phyloP scores from a whole-genome alignment of 2,329 filamentous ascomycete species.

The Cytospora paraplurivora region DNA sequence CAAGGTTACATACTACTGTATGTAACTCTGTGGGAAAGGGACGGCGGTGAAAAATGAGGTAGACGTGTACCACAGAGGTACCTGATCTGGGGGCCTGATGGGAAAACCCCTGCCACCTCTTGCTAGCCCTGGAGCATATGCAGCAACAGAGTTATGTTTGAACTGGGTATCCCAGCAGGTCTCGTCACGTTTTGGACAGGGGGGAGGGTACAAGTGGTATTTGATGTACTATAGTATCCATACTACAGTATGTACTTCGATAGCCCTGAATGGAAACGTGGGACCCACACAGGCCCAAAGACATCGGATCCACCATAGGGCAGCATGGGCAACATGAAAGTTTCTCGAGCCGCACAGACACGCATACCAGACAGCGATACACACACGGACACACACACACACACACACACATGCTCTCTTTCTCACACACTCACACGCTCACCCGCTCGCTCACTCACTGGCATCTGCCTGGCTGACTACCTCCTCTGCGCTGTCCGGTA shows the following conservation, averaged over 20 bases:
- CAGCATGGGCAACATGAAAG: constrained; percentile 21
- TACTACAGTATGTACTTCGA: too few relatives aligned
- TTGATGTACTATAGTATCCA: constrained; percentile 7
- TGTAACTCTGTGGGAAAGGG: constrained; percentile 8
- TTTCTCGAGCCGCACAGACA: constrained; percentile 18
- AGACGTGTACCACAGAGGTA: constrained; percentile 26
- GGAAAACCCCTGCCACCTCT: constrained; percentile 17
- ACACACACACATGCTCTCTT: not conserved
- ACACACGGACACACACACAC: not conserved
- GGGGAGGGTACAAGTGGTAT: constrained; percentile 25
- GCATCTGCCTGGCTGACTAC: not conserved
- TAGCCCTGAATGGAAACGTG: constrained; percentile 21
- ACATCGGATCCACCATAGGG: constrained; percentile 24
- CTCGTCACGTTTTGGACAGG: constrained; percentile 30
- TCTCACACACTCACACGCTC: not conserved
- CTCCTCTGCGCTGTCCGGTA: not conserved
- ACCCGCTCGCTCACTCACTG: too few relatives aligned
- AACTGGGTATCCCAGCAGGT: constrained; percentile 24
- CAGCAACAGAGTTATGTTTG: constrained; percentile 25
- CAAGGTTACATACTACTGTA: too few relatives aligned
- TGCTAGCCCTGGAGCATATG: constrained; percentile 27
- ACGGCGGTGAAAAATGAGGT: constrained; percentile 8
- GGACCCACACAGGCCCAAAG: constrained; percentile 27
- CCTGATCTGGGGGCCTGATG: constrained; percentile 10
- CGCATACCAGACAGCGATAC: not conserved